phyloP scores from a whole-genome alignment of 371 early-diverging fungal genomes.

The Mortierella sp. region DNA sequence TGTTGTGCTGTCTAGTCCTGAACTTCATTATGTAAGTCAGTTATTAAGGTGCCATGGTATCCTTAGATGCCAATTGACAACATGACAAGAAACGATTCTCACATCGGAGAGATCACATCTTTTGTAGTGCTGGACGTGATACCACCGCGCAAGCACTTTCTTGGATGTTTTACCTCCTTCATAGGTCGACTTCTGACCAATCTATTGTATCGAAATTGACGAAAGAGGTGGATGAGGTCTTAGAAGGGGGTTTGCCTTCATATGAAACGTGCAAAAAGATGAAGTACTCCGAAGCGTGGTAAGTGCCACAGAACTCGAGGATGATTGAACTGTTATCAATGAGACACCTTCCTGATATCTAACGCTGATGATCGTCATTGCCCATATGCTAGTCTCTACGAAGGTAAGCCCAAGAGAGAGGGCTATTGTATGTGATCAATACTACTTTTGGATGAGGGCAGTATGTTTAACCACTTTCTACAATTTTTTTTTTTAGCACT shows the following conservation, averaged over 20 bases:
- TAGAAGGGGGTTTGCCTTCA: conserved; percentile 32
- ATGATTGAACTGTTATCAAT: no score
- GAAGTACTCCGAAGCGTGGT: conserved; percentile 69
- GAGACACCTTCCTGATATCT: neutral
- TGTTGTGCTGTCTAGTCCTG: conserved; percentile 74
- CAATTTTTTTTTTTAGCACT: conserved; percentile 61
- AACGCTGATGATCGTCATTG: neutral
- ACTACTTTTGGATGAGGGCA: neutral
- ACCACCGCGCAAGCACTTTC: conserved; percentile 65
- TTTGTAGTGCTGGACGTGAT: conserved; percentile 49
- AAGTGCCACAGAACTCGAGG: conserved; percentile 26
- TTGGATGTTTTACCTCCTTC: conserved; percentile 48
- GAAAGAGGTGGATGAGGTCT: conserved; percentile 65
- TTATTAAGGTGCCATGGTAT: neutral
- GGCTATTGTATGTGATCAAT: neutral
- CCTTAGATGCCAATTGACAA: neutral
- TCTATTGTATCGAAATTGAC: conserved; percentile 57
- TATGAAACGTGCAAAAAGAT: conserved; percentile 64
- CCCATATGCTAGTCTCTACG: conserved; percentile 59
- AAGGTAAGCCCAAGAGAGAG: conserved; percentile 47
- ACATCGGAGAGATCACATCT: neutral
- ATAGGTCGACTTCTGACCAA: conserved; percentile 34
- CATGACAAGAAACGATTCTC: neutral
- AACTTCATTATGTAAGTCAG: conserved; percentile 64
- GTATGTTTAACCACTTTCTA: conserved; percentile 30